Evolutionary conservation across 192 early-diverging fungal genomes (phyloP).

Genomic region (Mortierella claussenii): DNA sequence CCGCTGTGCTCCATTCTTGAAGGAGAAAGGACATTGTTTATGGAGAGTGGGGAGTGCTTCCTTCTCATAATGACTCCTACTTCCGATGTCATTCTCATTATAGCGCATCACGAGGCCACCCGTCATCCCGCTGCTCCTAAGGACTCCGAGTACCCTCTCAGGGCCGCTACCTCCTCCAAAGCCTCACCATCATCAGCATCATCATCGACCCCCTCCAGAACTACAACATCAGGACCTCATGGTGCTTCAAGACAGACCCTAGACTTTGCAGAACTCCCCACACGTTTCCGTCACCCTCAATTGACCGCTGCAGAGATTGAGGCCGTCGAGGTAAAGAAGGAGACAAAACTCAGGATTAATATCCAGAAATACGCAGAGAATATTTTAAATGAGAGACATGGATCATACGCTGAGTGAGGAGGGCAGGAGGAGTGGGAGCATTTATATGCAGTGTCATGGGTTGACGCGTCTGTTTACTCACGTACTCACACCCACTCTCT

Average conservation of each 20-base stretch:
- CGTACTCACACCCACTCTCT: no score
- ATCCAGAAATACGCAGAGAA: no score
- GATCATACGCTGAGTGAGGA: no score
- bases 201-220: slow-evolving; percentile 8
- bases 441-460: no score
- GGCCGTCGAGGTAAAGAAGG: slow-evolving; percentile 55
- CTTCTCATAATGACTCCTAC: background rate
- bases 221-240: slow-evolving; percentile 24
- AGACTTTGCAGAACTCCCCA: slow-evolving; percentile 54
- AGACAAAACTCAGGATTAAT: no score
- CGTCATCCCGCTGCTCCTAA: slow-evolving; percentile 51
- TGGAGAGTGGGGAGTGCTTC: background rate
- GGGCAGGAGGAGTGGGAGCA: no score
- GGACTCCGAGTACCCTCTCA: slow-evolving; percentile 34
- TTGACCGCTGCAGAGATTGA: slow-evolving; percentile 63
- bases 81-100: background rate
- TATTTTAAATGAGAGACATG: no score
- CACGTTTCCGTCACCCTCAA: slow-evolving; percentile 50
- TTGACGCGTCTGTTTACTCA: no score
- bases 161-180: background rate
- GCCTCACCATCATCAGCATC: slow-evolving; percentile 12
- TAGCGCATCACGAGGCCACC: slow-evolving; percentile 32
- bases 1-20: no score
- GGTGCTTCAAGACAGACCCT: slow-evolving; percentile 23
- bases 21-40: background rate